These are phyloP conservation scores for Lactarius trivialis DNA, from an alignment of 768 basidiomycete genomes.

Conservation along the genomic window DNA sequence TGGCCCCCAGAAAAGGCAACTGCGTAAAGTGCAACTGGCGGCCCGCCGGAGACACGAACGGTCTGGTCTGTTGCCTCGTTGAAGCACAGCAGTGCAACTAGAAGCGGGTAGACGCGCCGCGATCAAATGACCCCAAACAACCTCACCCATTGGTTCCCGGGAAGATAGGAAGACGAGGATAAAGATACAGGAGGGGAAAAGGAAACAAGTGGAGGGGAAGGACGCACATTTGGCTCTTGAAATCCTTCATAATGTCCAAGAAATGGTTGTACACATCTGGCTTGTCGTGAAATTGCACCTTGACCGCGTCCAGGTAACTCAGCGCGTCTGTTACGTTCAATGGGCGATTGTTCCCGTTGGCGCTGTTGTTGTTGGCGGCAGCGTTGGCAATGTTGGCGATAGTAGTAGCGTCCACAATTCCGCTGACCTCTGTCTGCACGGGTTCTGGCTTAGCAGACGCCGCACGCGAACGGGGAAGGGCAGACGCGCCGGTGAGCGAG, in stretches of 20 bases:
- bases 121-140: background rate
- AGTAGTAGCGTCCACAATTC: background rate
- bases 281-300: slow-evolving; percentile 80
- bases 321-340: slow-evolving; percentile 92
- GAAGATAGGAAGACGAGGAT: background rate
- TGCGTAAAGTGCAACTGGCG: background rate
- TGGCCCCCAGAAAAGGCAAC: slow-evolving; percentile 10
- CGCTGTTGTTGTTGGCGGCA: slow-evolving; percentile 23
- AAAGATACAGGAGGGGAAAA: background rate
- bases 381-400: background rate
- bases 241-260: slow-evolving; percentile 98
- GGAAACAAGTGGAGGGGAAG: background rate
- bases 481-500: slow-evolving; percentile 10
- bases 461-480: slow-evolving; percentile 16
- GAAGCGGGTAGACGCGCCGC: background rate
- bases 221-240: slow-evolving; percentile 89
- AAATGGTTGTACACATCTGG: slow-evolving; percentile 94
- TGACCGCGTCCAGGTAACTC: slow-evolving; percentile 91
- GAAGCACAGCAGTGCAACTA: background rate
- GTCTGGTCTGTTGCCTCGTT: background rate
- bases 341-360: slow-evolving; percentile 45
- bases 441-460: slow-evolving; percentile 16
- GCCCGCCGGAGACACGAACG: too few species aligned
- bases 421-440: background rate
- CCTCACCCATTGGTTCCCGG: background rate